A percentile compares a stretch with the other conserved stretches of the same genome.
phyloP scores from a whole-genome alignment of 345 rosid genomes.

The Atalantia buxifolia region DNA sequence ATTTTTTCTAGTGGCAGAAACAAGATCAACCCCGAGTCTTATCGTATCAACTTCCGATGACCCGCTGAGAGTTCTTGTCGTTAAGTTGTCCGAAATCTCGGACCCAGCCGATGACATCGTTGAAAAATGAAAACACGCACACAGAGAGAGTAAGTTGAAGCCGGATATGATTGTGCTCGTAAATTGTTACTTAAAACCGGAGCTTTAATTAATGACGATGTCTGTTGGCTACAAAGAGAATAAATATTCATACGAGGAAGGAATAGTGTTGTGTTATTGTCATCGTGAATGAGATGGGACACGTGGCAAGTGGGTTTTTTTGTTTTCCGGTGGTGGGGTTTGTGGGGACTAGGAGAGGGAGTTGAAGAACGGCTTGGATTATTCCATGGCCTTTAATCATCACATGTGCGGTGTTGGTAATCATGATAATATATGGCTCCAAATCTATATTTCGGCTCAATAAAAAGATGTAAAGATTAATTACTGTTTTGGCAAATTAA shows the following conservation, averaged over 20 bases:
- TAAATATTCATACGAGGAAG: background rate
- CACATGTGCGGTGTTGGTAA: too few relatives aligned
- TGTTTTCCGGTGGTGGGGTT: background rate
- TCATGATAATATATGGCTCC: too few relatives aligned
- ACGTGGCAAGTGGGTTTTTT: conserved; percentile 9
- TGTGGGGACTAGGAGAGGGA: background rate
- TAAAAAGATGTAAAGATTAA: too few relatives aligned
- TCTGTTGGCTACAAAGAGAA: background rate
- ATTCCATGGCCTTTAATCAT: too few relatives aligned
- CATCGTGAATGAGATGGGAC: background rate
- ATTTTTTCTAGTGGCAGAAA: conserved; percentile 62
- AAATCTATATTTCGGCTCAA: too few relatives aligned
- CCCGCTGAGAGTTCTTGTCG: conserved; percentile 56
- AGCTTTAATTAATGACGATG: background rate
- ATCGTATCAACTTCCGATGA: conserved; percentile 50
- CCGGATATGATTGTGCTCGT: too few relatives aligned
- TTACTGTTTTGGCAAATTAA: too few relatives aligned
- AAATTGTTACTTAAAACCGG: background rate
- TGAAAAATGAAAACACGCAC: background rate
- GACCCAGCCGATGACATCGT: conserved; percentile 27
- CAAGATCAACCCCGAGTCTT: conserved; percentile 58
- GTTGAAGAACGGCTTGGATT: too few relatives aligned
- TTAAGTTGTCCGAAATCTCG: conserved; percentile 26
- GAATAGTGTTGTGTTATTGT: background rate
- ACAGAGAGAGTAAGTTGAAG: too few relatives aligned